These are phyloP conservation scores for Phylloporus scabripes DNA, from an alignment of 768 basidiomycete species.

Conservation along the genomic window DNA sequence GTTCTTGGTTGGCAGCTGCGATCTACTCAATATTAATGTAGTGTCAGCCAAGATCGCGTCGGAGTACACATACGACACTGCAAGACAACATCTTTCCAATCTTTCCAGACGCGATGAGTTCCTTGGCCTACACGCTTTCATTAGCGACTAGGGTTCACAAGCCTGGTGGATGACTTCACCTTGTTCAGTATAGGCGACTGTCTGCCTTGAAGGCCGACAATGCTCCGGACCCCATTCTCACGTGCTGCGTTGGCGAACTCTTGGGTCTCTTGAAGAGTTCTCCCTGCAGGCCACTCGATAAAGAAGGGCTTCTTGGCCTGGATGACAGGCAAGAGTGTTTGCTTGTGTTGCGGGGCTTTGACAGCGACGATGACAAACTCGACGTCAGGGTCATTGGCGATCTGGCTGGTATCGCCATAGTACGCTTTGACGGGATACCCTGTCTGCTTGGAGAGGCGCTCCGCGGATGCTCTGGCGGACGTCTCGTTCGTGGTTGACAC, in stretches of 20 bases:
- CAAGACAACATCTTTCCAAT: slow-evolving; percentile 9
- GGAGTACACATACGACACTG: slow-evolving; percentile 1
- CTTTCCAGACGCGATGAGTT: slow-evolving; percentile 6
- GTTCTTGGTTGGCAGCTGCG: neutral
- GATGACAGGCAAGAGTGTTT: slow-evolving; percentile 8
- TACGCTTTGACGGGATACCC: slow-evolving; percentile 7
- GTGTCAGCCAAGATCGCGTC: neutral
- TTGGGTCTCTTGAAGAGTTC: slow-evolving; percentile 4
- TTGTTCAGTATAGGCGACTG: slow-evolving; percentile 10
- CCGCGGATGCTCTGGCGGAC: slow-evolving; percentile 5
- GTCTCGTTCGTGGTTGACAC: slow-evolving; percentile 9
- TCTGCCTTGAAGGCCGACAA: slow-evolving; percentile 9
- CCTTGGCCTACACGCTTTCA: slow-evolving; percentile 1
- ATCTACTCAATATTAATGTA: neutral
- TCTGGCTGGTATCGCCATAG: slow-evolving; percentile 9
- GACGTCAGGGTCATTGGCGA: slow-evolving; percentile 13
- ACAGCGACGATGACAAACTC: slow-evolving; percentile 11
- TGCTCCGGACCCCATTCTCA: slow-evolving; percentile 2
- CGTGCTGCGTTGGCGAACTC: slow-evolving; percentile 9
- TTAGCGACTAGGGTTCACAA: neutral
- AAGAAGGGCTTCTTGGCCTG: slow-evolving; percentile 12
- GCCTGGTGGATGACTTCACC: neutral
- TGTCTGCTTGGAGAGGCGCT: slow-evolving; percentile 4
- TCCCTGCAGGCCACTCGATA: slow-evolving; percentile 12
- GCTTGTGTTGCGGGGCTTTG: slow-evolving; percentile 7